Percentiles rank a stretch among this genome's conserved stretches.
Conservation (phyloP, 1,139 yeast genomes). For the Nadsonia commutata region DNA sequence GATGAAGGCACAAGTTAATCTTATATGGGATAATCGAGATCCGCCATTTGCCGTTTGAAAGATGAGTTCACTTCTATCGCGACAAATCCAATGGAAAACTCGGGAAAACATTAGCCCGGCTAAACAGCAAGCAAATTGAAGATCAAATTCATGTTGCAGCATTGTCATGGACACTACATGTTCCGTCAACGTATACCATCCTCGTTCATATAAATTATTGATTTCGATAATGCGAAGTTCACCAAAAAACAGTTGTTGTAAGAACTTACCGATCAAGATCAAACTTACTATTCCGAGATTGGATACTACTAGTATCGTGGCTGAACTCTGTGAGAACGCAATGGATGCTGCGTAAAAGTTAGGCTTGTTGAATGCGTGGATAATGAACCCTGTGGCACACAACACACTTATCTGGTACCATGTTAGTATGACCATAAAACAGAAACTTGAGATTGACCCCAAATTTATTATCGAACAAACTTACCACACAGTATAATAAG, state of each 20-base stretch:
- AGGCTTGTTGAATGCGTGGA: slow-evolving; percentile 17
- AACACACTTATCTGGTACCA: neutral
- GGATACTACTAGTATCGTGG: slow-evolving; percentile 27
- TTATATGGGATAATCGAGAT: slow-evolving; percentile 20
- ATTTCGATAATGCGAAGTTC: slow-evolving; percentile 58
- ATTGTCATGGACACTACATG: slow-evolving; percentile 51
- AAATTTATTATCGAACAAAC: neutral
- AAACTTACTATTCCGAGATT: slow-evolving; percentile 31
- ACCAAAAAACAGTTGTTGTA: slow-evolving; percentile 52
- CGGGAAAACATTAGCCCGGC: slow-evolving; percentile 37
- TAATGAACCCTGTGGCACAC: neutral
- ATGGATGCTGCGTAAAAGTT: slow-evolving; percentile 32
- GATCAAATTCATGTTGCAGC: slow-evolving; percentile 40
- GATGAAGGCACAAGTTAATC: slow-evolving; percentile 28
- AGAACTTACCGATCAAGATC: slow-evolving; percentile 28
- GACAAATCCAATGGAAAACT: slow-evolving; percentile 60
- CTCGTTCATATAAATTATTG: slow-evolving; percentile 59
- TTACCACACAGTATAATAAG: neutral
- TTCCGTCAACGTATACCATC: slow-evolving; percentile 53
- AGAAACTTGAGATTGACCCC: no score
- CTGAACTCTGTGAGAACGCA: slow-evolving; percentile 29
- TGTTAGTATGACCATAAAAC: no score
- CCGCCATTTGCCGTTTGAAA: slow-evolving; percentile 20
- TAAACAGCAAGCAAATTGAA: slow-evolving; percentile 29
- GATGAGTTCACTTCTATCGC: slow-evolving; percentile 24